Base-by-base conservation (phyloP, 257 asterid species). In the Nicotiana attenuata region DNA sequence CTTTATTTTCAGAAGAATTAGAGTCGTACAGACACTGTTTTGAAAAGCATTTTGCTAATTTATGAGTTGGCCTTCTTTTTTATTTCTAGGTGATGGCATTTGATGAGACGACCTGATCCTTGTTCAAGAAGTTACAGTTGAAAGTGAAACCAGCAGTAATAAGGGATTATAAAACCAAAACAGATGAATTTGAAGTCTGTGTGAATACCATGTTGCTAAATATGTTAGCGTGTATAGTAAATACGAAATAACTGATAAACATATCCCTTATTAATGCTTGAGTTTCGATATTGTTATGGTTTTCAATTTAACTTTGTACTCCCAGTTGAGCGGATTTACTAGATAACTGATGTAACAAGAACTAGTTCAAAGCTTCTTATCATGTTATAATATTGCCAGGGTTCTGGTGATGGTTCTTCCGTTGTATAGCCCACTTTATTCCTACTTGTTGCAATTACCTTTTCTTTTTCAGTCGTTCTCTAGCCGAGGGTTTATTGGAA, bases 61-160 rank as follows among this genome's bases (percentile, higher is more conserved):
- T 26, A 10, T 63, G 24, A 24, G 24, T 75, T 75, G 38, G 17
- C 41, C 63, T 8, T 45, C 0, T 15, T 0, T 50, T 24, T 50
- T 2, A 15, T 66, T 28, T 65, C 26, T 31, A 81, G 83, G 84
- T 81, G 69, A 81, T 81, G 84, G 80, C 71, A 16, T 81, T 81
- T 41, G 84, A 81, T 19, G 84, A 81, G 63, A 16, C 80, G 33
- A 57, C 80, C 55, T 81, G 56, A 69, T 65, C 76, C 22, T 64
- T 80, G 61, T 16, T 50, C 41, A 47, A 24, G 24, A 50, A 2
- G 80, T 24, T 50, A 0, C 41, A 50, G 80, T 50, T 1, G 17
- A 13, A 16, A 24, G 16, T 75, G 63, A 75, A 75, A 75, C 80
- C 80, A 75, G 80, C 80, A 75, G 26, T 50, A 50, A 11, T 15